Evolutionary conservation across 495 filamentous ascomycete genomes (phyloP).

Genomic region (Entonaema liquescens): DNA sequence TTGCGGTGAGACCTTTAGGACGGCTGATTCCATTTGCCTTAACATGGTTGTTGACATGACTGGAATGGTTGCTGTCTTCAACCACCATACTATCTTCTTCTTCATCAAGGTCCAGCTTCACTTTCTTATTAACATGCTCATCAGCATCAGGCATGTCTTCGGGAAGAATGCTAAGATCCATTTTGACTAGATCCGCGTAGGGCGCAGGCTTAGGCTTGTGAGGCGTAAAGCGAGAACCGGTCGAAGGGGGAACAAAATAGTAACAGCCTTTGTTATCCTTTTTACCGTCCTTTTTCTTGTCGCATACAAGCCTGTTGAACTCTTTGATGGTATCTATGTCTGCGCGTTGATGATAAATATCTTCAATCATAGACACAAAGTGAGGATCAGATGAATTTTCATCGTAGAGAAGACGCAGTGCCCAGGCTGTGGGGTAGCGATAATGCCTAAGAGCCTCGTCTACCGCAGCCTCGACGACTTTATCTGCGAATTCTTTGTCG

Average conservation of each 20-base stretch:
- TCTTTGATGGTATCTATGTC: conserved; percentile 52
- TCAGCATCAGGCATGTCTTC: conserved; percentile 24
- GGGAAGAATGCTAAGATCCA: conserved; percentile 39
- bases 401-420: conserved; percentile 62
- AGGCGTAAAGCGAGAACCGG: conserved; percentile 44
- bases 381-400: conserved; percentile 53
- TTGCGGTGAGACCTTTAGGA: conserved; percentile 25
- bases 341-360: conserved; percentile 57
- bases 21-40: conserved; percentile 20
- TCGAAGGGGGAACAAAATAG: conserved; percentile 56
- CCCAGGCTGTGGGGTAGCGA: conserved; percentile 64
- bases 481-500: conserved; percentile 48
- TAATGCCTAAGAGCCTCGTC: conserved; percentile 58
- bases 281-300: conserved; percentile 60
- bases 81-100: background rate
- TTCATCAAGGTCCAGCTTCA: conserved; percentile 34
- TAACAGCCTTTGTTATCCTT: conserved; percentile 56
- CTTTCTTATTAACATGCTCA: conserved; percentile 50
- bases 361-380: conserved; percentile 58
- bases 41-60: background rate
- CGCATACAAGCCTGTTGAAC: conserved; percentile 52
- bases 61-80: background rate
- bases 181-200: conserved; percentile 52
- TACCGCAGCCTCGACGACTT: conserved; percentile 55
- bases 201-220: conserved; percentile 52